Conservation (phyloP, 768 basidiomycete genomes). For the Nidularia sp. region DNA sequence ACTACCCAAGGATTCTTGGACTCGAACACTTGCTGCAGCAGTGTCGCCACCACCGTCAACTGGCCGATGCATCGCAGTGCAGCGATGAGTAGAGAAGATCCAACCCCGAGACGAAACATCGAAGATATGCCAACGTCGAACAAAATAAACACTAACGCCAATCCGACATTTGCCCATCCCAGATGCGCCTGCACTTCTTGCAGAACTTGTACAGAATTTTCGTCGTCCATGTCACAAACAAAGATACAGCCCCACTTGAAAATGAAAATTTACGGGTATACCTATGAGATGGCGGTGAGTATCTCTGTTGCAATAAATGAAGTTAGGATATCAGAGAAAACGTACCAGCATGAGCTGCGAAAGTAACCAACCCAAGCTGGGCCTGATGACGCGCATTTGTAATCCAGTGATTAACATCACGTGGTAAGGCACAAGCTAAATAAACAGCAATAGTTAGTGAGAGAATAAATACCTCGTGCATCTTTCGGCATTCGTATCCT, state of each 20-base stretch:
- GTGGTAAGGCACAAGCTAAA: too few relatives aligned
- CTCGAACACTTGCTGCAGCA: constrained; percentile 73
- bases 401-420: too few relatives aligned
- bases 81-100: constrained; percentile 61
- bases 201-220: not conserved
- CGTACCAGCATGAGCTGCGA: too few relatives aligned
- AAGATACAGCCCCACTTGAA: too few relatives aligned
- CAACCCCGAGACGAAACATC: constrained; percentile 64
- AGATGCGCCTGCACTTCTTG: constrained; percentile 21
- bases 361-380: too few relatives aligned
- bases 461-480: too few relatives aligned
- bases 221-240: not conserved
- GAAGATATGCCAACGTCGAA: constrained; percentile 68
- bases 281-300: too few relatives aligned
- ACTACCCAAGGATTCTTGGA: constrained; percentile 74
- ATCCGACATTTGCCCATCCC: constrained; percentile 69
- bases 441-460: too few relatives aligned
- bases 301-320: too few relatives aligned
- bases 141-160: constrained; percentile 72
- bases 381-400: too few relatives aligned
- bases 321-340: too few relatives aligned
- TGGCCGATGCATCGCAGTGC: constrained; percentile 76
- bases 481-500: too few relatives aligned
- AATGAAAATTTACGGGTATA: not conserved
- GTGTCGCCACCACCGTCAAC: constrained; percentile 65